These are phyloP conservation scores for Cercospora zeina DNA, from an alignment of 2,329 filamentous ascomycete species.

Conservation along the genomic window DNA sequence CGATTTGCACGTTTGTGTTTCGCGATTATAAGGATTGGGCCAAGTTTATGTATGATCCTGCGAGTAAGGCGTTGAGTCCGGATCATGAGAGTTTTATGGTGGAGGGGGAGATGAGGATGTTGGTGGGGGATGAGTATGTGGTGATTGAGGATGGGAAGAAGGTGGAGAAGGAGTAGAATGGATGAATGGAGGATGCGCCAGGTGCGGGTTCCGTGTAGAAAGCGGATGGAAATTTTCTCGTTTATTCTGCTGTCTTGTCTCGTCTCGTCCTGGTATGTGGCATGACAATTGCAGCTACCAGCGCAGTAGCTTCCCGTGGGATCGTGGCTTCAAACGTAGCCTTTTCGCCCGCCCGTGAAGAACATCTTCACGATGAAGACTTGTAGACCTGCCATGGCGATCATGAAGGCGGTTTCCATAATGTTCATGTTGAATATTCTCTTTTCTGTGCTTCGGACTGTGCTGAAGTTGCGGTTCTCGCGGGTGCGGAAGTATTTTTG, in stretches of 20 bases:
- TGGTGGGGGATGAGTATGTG: constrained; percentile 49
- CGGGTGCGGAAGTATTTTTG: constrained; percentile 99
- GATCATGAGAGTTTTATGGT: constrained; percentile 43
- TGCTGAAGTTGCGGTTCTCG: constrained; percentile 98
- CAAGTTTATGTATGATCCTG: constrained; percentile 50
- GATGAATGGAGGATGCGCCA: background rate
- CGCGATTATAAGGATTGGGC: constrained; percentile 50
- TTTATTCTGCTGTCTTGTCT: constrained; percentile 1
- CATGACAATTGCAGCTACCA: constrained; percentile 18
- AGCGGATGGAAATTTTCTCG: background rate
- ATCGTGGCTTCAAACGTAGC: constrained; percentile 39
- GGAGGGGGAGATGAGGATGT: constrained; percentile 46
- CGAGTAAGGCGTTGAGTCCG: constrained; percentile 44
- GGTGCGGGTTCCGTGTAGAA: background rate
- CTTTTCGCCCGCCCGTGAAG: constrained; percentile 83
- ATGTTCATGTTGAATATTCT: constrained; percentile 97
- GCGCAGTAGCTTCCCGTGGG: constrained; percentile 1
- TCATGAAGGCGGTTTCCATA: constrained; percentile 86
- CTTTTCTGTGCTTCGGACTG: constrained; percentile 90
- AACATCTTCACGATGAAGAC: constrained; percentile 98
- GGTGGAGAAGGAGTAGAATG: constrained; percentile 9
- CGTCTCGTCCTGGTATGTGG: constrained; percentile 7
- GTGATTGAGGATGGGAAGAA: constrained; percentile 25
- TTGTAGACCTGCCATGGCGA: constrained; percentile 93
- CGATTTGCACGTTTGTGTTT: constrained; percentile 53